Evolutionary conservation across 192 early-diverging fungal species (phyloP), one percentile per base, ranked within the genome.

Genomic region (Chytriomyces sp.): DNA sequence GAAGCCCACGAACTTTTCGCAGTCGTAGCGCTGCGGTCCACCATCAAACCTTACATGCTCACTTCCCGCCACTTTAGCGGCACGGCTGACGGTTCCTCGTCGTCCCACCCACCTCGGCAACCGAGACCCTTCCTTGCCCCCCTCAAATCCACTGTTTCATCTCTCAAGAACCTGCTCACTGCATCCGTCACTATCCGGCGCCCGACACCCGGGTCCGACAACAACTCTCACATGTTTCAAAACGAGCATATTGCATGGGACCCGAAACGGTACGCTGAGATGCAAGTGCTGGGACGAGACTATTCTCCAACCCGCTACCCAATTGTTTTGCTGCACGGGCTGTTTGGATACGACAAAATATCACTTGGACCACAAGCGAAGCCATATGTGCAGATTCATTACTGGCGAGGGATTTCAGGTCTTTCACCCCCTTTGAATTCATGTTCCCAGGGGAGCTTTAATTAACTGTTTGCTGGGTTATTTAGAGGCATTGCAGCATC

Each of bases 401-500:
- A 94, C 77, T 94, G 93, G 94, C 88, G 90, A n/a, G 93, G 91
- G 7, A 92, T 97, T 7, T 50, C 50, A 7, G 69, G 69, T 71
- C 7, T 43, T 13, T 35, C 28, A 35, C 35, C 63, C 35, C 20
- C 35, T 64, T 64, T 24, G 0, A 0, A 16, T 45, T 60, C 8
- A 71, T 24, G 10, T 44, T 59, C n/a, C 10, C 47, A 45, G 9
- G 46, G 5, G 3, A 20, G 62, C 59, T 16, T 16, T 69, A 69
- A 84, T 94, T 68, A 90, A 93, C 64, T 96, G 94, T 78, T 95
- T 93, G 94, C 86, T 87, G 26, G 93, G 91, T 7, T 92, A 96
- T 46, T 85, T 89, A 50, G 89, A 95, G 67, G 91, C 93, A 2
- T 79, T 98, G 73, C 85, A 87, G 46, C 86, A 89, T 35, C 74